phyloP scores from a whole-genome alignment of 371 early-diverging fungal species.

The Parasitella parasitica region DNA sequence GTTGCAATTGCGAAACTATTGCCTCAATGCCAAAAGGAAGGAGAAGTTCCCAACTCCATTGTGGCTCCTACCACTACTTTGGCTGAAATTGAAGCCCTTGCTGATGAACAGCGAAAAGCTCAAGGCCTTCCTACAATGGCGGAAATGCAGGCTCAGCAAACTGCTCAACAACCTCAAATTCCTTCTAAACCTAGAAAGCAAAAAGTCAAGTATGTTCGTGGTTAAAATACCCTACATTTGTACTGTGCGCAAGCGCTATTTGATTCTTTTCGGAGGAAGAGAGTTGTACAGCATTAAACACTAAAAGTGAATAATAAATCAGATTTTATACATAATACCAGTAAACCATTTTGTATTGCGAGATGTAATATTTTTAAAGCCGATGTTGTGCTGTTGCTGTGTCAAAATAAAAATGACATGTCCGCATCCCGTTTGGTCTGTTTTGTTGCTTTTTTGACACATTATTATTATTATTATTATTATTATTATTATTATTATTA shows the following conservation, averaged over 20 bases:
- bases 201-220: constrained; percentile 44
- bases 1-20: constrained; percentile 36
- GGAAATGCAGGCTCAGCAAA: constrained; percentile 33
- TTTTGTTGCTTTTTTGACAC: too few species aligned
- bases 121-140: constrained; percentile 50
- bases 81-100: constrained; percentile 40
- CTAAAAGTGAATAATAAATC: neutral
- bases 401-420: too few species aligned
- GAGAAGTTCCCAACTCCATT: constrained; percentile 34
- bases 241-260: neutral
- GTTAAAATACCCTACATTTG: constrained; percentile 8
- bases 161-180: constrained; percentile 16
- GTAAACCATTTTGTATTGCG: too few species aligned
- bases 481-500: too few species aligned
- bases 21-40: constrained; percentile 39
- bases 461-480: too few species aligned
- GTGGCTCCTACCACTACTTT: constrained; percentile 39
- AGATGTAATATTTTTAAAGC: too few species aligned
- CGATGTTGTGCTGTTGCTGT: too few species aligned
- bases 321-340: too few species aligned
- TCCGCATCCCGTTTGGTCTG: too few species aligned
- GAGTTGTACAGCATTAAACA: neutral
- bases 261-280: constrained; percentile 3
- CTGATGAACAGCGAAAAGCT: constrained; percentile 48
- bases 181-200: constrained; percentile 40